Evolutionary conservation across 305 asterid species (phyloP).

Genomic region (Fraxinus dipetala): DNA sequence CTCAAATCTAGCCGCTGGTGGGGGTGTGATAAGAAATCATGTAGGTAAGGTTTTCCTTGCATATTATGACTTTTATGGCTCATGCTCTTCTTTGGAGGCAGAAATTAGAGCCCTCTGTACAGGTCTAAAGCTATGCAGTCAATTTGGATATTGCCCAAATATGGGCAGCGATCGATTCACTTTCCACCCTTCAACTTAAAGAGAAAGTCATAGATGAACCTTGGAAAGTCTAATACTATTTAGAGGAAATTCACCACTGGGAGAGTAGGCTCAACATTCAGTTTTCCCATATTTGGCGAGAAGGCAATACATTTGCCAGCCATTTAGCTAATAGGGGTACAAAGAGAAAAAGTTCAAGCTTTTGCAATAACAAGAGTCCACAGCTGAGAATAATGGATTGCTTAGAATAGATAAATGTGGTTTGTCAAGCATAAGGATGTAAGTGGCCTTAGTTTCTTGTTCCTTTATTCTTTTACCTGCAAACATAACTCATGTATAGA

Average conservation of each 20-base stretch:
- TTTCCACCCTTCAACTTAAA: neutral
- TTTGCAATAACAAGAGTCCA: neutral
- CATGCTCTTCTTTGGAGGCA: neutral
- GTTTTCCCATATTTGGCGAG: neutral
- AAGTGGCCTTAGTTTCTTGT: neutral
- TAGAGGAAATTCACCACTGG: neutral
- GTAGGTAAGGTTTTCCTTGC: neutral
- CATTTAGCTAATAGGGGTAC: neutral
- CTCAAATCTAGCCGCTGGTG: neutral
- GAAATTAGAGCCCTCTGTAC: neutral
- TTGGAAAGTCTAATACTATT: neutral
- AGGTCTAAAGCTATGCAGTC: neutral
- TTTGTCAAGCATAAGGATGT: neutral
- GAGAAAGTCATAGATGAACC: neutral
- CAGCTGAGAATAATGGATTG: neutral
- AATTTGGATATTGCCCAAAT: neutral
- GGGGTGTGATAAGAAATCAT: neutral
- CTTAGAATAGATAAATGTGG: neutral
- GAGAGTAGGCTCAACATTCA: neutral
- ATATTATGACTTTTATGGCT: neutral
- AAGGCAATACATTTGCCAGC: neutral
- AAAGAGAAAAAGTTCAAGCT: neutral
- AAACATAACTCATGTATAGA: neutral
- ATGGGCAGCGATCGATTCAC: neutral
- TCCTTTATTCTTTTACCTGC: neutral